These are phyloP conservation scores for Lycium ferocissimum DNA, from an alignment of 257 asterid genomes.

Conservation along the genomic window DNA sequence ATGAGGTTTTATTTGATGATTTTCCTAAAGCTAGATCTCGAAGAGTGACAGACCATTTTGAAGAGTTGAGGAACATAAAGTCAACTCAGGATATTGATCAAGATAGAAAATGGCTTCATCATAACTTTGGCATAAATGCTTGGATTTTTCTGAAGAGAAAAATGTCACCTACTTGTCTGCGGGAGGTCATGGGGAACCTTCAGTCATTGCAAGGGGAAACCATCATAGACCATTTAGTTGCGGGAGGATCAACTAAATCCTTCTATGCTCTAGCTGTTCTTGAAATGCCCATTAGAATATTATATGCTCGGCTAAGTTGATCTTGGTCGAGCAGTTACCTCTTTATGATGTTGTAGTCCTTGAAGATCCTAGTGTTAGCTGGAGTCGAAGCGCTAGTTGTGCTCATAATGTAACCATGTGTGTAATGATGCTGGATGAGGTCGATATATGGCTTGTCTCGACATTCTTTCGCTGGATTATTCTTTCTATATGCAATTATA, in stretches of 20 bases:
- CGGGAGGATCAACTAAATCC: too few species aligned
- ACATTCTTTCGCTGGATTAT: not conserved
- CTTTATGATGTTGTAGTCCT: too few species aligned
- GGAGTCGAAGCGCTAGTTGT: too few species aligned
- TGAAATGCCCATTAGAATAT: too few species aligned
- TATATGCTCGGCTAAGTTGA: too few species aligned
- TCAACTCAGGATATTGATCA: not conserved
- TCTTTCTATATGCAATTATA: not conserved
- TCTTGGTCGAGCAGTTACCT: too few species aligned
- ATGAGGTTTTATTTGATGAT: too few species aligned
- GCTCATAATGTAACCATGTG: too few species aligned
- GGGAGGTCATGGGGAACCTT: not conserved
- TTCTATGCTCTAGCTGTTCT: too few species aligned
- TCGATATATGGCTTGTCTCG: not conserved
- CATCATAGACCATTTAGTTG: too few species aligned
- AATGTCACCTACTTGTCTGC: not conserved
- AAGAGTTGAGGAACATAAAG: not conserved
- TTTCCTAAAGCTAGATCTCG: not conserved
- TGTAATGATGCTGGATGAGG: too few species aligned
- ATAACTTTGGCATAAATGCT: not conserved
- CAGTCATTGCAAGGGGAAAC: not conserved
- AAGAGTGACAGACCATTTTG: not conserved
- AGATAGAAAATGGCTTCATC: not conserved
- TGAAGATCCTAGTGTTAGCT: too few species aligned
- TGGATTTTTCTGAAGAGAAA: not conserved